Evolutionary conservation across 2,329 filamentous ascomycete genomes (phyloP), one percentile per base, ranked within the genome.

Genomic region (Teratosphaeria zuluensis): DNA sequence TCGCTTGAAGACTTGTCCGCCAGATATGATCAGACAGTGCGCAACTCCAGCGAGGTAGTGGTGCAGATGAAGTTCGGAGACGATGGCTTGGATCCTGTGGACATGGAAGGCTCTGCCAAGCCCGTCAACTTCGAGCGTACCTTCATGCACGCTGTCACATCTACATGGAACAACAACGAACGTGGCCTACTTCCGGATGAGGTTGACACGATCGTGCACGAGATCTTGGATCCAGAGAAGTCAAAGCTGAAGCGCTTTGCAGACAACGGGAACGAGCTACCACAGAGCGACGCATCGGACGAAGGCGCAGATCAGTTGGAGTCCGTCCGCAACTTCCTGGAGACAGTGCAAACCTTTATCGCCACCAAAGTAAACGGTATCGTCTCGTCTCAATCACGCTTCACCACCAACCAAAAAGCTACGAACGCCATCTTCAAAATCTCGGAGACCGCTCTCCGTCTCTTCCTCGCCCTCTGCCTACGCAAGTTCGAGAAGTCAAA

Each of bases 21-120:
- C 0, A 85, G 91, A 67, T 99, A 99, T 68, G 94, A 99, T 68
- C 84, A 95, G 68, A 99, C 94, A 0, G 92, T 99, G 0, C 85
- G 94, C 58, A 97, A 92, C 31, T 96, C 92, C 0, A 87, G 87
- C 1, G 89, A 89, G 7, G 86, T 86, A 33, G 88, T 99, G 61
- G 91, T 99, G 1, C 94, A 99, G 71, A 97, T 99, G 76, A 91
- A 96, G 70, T 99, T 95, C 68, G 94, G 94, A 72, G 94, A 94
- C 33, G 94, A 99, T 69, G 92, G 92, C 63, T 80, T 99, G 33
- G 94, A 99, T 72, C 94, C 94, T 1, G 88, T 96, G 21, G 92
- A 97, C 70, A 99, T 99, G 92, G 94, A 99, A 73, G 94, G 91
- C 51, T 87, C 88, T 62, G 92, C 90, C 7, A 90, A 89, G 66